A percentile compares a stretch with the other conserved stretches of the same genome.
phyloP scores from a whole-genome alignment of 257 asterid genomes.

The Paraleonurus japonicus region DNA sequence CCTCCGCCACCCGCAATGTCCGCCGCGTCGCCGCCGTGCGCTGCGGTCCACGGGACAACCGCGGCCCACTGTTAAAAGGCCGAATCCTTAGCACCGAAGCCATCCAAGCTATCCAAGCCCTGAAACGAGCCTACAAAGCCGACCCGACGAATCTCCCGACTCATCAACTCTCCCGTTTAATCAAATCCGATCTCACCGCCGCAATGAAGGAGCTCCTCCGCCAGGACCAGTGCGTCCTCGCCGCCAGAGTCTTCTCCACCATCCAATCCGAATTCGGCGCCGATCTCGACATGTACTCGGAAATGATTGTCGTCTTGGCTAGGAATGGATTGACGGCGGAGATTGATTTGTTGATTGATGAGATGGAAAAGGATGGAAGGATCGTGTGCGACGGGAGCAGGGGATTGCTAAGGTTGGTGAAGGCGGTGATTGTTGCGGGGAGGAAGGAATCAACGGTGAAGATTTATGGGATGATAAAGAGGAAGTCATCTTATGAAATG shows the following conservation, averaged over 20 bases:
- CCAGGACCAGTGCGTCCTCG: constrained; percentile 71
- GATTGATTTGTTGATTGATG: constrained; percentile 50
- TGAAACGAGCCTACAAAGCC: constrained; percentile 67
- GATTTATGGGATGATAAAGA: constrained; percentile 74
- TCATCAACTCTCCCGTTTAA: constrained; percentile 64
- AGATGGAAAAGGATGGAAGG: constrained; percentile 48
- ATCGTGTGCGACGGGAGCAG: constrained; percentile 48
- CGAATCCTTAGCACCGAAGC: constrained; percentile 85
- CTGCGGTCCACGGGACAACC: constrained; percentile 77
- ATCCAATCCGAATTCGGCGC: constrained; percentile 64
- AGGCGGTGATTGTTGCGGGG: constrained; percentile 65
- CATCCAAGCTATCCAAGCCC: constrained; percentile 85
- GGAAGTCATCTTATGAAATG: constrained; percentile 34
- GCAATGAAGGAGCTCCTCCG: constrained; percentile 82
- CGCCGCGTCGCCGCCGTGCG: constrained; percentile 40
- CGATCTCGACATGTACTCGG: constrained; percentile 62
- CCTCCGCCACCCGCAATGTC: constrained; percentile 20
- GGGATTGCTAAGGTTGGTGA: constrained; percentile 65
- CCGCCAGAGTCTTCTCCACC: constrained; percentile 58
- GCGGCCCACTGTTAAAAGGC: constrained; percentile 77
- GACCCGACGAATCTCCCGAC: constrained; percentile 53
- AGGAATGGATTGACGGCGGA: constrained; percentile 53
- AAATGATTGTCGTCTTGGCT: constrained; percentile 49
- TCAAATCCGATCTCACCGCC: constrained; percentile 83
- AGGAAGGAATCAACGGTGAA: constrained; percentile 65